Base-by-base conservation (phyloP, 192 early-diverging fungal species). In the Backusella sp. region DNA sequence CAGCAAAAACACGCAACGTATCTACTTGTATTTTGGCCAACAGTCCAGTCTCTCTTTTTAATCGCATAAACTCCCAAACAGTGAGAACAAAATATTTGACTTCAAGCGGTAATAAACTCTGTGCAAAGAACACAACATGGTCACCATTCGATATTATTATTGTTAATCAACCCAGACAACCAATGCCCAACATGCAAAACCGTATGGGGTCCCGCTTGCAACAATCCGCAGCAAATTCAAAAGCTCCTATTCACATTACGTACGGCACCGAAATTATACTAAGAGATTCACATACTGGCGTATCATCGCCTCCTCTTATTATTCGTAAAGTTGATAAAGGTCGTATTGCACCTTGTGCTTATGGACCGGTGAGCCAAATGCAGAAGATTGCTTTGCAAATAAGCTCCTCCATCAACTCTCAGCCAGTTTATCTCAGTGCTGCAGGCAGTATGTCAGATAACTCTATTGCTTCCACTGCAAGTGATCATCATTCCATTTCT, bases 21-120 rank as follows among this genome's bases (percentile, higher is more conserved):
- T 91, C 90, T 2, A 88, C 89, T 1, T 93, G 94, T 73, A 93
- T 97, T 62, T 85, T 89, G 28, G 89, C 90, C 19, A 93, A 93
- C 19, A 88, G 89, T 15, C 82, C 90, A 14, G 88, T 98, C 26
- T 91, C 95, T 15, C 86, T 98, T 39, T 96, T 96, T 80, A 96
- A 96, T 78, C 93, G 96, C 75, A 92, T 95, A 73, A 95, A 93
- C 78, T 94, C 95, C 6, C 96, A 98, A 88, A 96, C 94, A 0
- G 92, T 93, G 65, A 88, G 90, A 68, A 96, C 96, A 41, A 92
- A 95, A 76, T 96, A 92, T 77, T 90, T 96, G 82, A 88, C 88
- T 35, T 88, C 91, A 9, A 86, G 90, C 72, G 81, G 85, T 67
- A 76, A 82, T 77, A 83, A 80, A 69, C 76, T 91, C 34, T 89